phyloP scores from a whole-genome alignment of 2,329 filamentous ascomycete genomes.

The Boeremia lycopersici region DNA sequence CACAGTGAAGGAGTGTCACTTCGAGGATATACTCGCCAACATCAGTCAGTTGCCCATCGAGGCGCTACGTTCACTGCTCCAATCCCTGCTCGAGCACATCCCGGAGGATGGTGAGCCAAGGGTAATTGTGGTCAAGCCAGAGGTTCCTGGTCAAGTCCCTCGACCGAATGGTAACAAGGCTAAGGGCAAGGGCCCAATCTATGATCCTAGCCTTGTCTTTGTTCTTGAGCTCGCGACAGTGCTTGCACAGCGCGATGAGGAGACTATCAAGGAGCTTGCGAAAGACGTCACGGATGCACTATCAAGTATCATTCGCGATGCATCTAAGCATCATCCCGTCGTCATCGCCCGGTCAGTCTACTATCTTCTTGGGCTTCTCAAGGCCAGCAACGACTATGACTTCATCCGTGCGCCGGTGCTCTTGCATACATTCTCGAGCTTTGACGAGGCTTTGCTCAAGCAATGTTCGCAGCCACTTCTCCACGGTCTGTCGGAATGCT shows the following conservation, averaged over 20 bases:
- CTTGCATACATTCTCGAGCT: constrained; percentile 87
- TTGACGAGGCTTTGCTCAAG: constrained; percentile 77
- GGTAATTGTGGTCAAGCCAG: constrained; percentile 90
- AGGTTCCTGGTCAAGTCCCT: constrained; percentile 69
- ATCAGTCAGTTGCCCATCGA: constrained; percentile 71
- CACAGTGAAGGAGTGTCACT: constrained; percentile 87
- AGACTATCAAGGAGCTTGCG: constrained; percentile 74
- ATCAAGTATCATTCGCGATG: constrained; percentile 81
- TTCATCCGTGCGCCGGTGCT: constrained; percentile 92
- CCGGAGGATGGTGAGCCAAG: constrained; percentile 81
- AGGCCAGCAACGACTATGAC: constrained; percentile 85
- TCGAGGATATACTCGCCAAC: constrained; percentile 81
- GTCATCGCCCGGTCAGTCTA: constrained; percentile 82
- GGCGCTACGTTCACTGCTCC: constrained; percentile 67
- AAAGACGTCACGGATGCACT: constrained; percentile 80
- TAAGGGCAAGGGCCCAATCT: constrained; percentile 65
- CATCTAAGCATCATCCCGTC: constrained; percentile 79
- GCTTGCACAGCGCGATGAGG: constrained; percentile 75
- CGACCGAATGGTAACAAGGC: constrained; percentile 65
- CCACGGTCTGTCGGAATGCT: constrained; percentile 79
- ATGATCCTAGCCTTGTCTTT: constrained; percentile 87
- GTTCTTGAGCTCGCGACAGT: constrained; percentile 90
- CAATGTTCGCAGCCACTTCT: constrained; percentile 78
- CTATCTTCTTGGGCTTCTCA: constrained; percentile 82
- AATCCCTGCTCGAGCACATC: constrained; percentile 79